Evolutionary conservation across 2,329 filamentous ascomycete genomes (phyloP).

Genomic region (Xylariaceae sp.): DNA sequence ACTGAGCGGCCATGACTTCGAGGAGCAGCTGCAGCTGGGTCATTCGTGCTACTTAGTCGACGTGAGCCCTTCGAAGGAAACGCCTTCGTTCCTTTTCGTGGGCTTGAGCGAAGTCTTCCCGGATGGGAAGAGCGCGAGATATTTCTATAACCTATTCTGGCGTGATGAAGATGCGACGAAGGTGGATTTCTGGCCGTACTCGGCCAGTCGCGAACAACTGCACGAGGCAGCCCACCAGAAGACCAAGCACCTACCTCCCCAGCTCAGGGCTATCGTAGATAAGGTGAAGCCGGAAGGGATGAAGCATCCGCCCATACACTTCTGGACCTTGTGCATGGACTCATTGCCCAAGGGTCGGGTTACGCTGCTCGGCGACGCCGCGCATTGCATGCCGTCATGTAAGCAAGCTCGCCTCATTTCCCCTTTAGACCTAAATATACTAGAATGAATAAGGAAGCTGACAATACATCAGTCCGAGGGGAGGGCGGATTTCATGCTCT

Average conservation of each 20-base stretch:
- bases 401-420: background rate
- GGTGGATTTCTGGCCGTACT: slow-evolving; percentile 78
- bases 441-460: background rate
- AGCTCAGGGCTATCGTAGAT: slow-evolving; percentile 24
- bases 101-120: slow-evolving; percentile 25
- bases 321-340: slow-evolving; percentile 25
- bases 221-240: slow-evolving; percentile 46
- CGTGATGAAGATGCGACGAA: slow-evolving; percentile 24
- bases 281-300: slow-evolving; percentile 17
- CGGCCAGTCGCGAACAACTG: slow-evolving; percentile 52
- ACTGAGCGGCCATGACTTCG: slow-evolving; percentile 32
- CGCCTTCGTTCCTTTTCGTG: slow-evolving; percentile 26
- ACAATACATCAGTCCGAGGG: slow-evolving; percentile 24
- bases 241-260: slow-evolving; percentile 21
- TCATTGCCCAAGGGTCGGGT: slow-evolving; percentile 28
- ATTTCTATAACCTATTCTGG: slow-evolving; percentile 30
- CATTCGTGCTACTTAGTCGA: slow-evolving; percentile 37
- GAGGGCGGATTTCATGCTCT: slow-evolving; percentile 31
- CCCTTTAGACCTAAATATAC: background rate
- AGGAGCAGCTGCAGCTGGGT: slow-evolving; percentile 37
- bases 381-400: slow-evolving; percentile 31
- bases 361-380: slow-evolving; percentile 30
- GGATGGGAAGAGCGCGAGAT: slow-evolving; percentile 27
- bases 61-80: slow-evolving; percentile 19
- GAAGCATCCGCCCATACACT: slow-evolving; percentile 17